Percentiles rank a stretch among this genome's conserved stretches.
Conservation (phyloP, 1,284 basidiomycete species). For the Veloporphyrellus conicus region DNA sequence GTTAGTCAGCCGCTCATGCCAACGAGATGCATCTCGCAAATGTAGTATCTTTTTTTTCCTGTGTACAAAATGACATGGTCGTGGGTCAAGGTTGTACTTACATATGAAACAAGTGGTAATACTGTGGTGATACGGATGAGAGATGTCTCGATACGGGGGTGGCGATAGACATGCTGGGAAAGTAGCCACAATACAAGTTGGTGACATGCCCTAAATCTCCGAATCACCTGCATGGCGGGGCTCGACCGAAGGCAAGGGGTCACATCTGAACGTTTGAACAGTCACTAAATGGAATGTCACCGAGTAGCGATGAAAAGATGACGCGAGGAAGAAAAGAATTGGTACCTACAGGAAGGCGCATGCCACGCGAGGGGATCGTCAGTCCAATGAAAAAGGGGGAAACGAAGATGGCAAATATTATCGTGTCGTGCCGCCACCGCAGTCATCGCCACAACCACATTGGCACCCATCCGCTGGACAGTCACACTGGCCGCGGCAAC, state of each 20-base stretch:
- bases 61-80: neutral
- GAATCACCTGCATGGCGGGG: neutral
- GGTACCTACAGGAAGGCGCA: neutral
- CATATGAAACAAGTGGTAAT: neutral
- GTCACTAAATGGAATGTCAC: neutral
- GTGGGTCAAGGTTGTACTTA: neutral
- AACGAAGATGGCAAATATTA: neutral
- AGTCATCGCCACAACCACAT: slow-evolving; percentile 17
- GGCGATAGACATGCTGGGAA: neutral
- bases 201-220: neutral
- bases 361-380: neutral
- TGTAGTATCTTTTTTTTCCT: too few relatives aligned
- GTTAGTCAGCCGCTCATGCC: too few relatives aligned
- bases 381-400: neutral
- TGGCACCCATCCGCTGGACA: slow-evolving; percentile 35
- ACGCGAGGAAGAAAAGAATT: neutral
- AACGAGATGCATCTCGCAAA: too few relatives aligned
- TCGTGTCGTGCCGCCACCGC: neutral
- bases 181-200: neutral
- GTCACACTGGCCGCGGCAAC: slow-evolving; percentile 56
- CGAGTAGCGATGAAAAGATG: neutral
- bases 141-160: too few relatives aligned
- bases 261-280: neutral
- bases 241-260: neutral
- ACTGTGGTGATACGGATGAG: neutral